Percentiles rank a stretch among this genome's conserved stretches.
These are phyloP conservation scores for Oldenlandia corymbosa DNA, from an alignment of 257 asterid genomes.

Conservation along the genomic window DNA sequence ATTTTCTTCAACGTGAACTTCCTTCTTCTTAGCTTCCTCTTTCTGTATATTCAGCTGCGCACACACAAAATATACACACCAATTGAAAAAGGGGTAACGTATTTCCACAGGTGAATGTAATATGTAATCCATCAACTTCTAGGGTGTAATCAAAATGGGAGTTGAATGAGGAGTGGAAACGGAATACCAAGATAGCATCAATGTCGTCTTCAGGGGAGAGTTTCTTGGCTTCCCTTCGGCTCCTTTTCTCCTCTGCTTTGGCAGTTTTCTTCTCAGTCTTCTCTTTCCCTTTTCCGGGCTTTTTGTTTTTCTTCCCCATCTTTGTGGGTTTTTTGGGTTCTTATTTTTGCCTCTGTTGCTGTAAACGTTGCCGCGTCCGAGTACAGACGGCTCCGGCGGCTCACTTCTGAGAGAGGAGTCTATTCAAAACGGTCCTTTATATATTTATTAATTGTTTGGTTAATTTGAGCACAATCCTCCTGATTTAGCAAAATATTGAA, in stretches of 20 bases:
- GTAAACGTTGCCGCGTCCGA: neutral
- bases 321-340: constrained; percentile 12
- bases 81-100: too few species aligned
- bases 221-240: constrained; percentile 83
- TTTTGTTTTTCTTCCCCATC: constrained; percentile 93
- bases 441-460: too few species aligned
- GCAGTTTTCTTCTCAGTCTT: constrained; percentile 85
- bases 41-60: constrained; percentile 59
- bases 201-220: constrained; percentile 97
- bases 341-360: neutral
- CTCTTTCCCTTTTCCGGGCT: constrained; percentile 96
- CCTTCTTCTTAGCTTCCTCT: constrained; percentile 98
- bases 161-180: neutral
- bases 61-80: neutral
- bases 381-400: constrained; percentile 16
- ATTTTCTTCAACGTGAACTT: constrained; percentile 81
- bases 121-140: neutral
- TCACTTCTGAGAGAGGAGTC: too few species aligned
- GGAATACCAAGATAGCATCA: constrained; percentile 79
- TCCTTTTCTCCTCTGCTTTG: constrained; percentile 73
- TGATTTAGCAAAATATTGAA: too few species aligned
- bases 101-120: neutral
- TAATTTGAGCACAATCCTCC: too few species aligned
- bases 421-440: too few species aligned
- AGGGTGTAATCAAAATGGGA: neutral